These are phyloP conservation scores for Harringtonia aguacate DNA, from an alignment of 2,329 filamentous ascomycete genomes.

Conservation along the genomic window DNA sequence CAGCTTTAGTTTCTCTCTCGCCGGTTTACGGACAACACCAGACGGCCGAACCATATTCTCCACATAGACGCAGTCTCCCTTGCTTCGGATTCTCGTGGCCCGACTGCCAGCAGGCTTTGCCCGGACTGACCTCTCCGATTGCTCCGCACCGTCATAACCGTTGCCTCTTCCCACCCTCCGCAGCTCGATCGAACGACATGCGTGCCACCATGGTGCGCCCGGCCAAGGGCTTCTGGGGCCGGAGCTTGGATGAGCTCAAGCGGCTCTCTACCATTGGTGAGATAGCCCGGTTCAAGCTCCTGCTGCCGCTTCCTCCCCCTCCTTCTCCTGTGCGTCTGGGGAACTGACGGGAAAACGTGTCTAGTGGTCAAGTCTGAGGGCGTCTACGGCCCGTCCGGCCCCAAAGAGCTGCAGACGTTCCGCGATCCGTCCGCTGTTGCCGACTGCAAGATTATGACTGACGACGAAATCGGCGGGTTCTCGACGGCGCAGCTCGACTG, in stretches of 20 bases:
- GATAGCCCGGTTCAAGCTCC: not conserved
- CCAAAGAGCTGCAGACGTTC: constrained; percentile 57
- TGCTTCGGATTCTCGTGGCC: no score
- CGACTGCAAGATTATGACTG: constrained; percentile 69
- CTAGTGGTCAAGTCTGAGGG: constrained; percentile 60
- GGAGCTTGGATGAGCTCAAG: constrained; percentile 50
- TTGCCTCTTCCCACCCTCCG: no score
- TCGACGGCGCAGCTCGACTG: constrained; percentile 66
- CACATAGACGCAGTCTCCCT: no score
- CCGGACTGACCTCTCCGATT: no score
- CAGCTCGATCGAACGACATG: constrained; percentile 25
- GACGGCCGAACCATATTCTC: no score
- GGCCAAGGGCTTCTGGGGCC: constrained; percentile 42
- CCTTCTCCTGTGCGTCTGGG: not conserved
- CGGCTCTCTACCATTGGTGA: constrained; percentile 45
- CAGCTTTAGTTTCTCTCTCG: no score
- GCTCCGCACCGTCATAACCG: no score
- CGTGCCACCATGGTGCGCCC: constrained; percentile 30
- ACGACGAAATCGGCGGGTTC: constrained; percentile 77
- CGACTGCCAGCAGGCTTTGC: no score
- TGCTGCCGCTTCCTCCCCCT: not conserved
- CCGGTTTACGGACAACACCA: no score
- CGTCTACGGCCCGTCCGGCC: constrained; percentile 52
- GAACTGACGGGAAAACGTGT: constrained; percentile 4
- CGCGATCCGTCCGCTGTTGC: constrained; percentile 32